Conservation (phyloP, 1,284 basidiomycete genomes). For the Tremellales sp. region DNA sequence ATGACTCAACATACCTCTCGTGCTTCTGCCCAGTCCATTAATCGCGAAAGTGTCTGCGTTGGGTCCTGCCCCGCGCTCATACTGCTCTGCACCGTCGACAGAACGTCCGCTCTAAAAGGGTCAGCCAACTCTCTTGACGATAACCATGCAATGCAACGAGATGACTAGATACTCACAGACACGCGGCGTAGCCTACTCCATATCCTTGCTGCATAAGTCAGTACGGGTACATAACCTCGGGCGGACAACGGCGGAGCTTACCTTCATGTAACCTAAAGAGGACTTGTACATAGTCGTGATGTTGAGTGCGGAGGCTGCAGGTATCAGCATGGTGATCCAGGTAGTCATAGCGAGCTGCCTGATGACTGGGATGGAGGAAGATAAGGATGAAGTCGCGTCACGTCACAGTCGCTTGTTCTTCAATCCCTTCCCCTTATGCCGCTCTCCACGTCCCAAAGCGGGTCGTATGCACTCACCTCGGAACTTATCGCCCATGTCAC, state of each 20-base stretch:
- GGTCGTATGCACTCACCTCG: constrained; percentile 50
- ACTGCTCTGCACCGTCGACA: constrained; percentile 43
- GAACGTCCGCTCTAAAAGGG: constrained; percentile 34
- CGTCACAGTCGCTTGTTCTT: too few species aligned
- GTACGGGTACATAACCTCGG: neutral
- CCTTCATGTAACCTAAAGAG: constrained; percentile 47
- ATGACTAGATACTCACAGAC: constrained; percentile 32
- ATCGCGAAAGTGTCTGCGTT: constrained; percentile 39
- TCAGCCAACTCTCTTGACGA: constrained; percentile 5
- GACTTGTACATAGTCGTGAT: constrained; percentile 49
- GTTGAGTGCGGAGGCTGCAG: constrained; percentile 47
- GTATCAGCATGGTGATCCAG: too few species aligned
- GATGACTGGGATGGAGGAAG: too few species aligned
- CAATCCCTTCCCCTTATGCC: too few species aligned
- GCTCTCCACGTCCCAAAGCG: too few species aligned
- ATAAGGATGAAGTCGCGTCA: too few species aligned
- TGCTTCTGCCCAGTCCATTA: constrained; percentile 51
- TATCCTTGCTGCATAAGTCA: constrained; percentile 45
- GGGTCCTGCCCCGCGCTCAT: constrained; percentile 41
- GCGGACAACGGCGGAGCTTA: constrained; percentile 15
- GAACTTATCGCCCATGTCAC: constrained; percentile 50
- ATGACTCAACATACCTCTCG: constrained; percentile 34
- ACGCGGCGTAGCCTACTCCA: constrained; percentile 47
- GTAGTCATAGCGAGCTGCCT: too few species aligned
- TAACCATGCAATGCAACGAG: neutral